These are phyloP conservation scores for Exobasidium rhododendri DNA, from an alignment of 1,284 basidiomycete species.

Conservation along the genomic window DNA sequence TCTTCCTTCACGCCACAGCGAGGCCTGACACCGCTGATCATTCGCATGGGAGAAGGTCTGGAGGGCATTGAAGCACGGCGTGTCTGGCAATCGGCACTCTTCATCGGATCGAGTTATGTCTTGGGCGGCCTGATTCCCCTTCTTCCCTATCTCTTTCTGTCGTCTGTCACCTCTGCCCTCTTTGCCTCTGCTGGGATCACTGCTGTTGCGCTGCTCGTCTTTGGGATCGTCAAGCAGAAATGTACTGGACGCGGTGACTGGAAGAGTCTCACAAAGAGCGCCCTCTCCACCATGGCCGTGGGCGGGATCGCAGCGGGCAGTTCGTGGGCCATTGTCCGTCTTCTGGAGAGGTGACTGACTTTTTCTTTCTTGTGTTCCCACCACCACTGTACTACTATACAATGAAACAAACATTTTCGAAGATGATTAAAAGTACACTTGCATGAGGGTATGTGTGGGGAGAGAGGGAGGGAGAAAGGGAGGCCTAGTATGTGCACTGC, in stretches of 20 bases:
- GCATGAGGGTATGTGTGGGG: neutral
- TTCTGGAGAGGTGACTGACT: slow-evolving; percentile 61
- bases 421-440: no score
- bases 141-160: slow-evolving; percentile 42
- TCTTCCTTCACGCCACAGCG: neutral
- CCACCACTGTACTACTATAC: no score
- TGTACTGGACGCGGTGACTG: slow-evolving; percentile 34
- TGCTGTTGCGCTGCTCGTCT: slow-evolving; percentile 37
- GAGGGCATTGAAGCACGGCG: slow-evolving; percentile 38
- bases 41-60: slow-evolving; percentile 19
- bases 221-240: slow-evolving; percentile 45
- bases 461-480: neutral
- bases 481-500: neutral
- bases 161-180: slow-evolving; percentile 27
- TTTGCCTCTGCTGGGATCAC: slow-evolving; percentile 35
- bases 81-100: slow-evolving; percentile 36
- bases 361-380: no score
- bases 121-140: slow-evolving; percentile 43
- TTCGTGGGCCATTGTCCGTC: slow-evolving; percentile 78
- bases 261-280: slow-evolving; percentile 68
- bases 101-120: slow-evolving; percentile 43
- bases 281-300: slow-evolving; percentile 77
- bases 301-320: slow-evolving; percentile 85
- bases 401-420: no score
- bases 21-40: neutral